These are phyloP conservation scores for Pelargonium nanum DNA, from an alignment of 345 rosid genomes.

Conservation along the genomic window DNA sequence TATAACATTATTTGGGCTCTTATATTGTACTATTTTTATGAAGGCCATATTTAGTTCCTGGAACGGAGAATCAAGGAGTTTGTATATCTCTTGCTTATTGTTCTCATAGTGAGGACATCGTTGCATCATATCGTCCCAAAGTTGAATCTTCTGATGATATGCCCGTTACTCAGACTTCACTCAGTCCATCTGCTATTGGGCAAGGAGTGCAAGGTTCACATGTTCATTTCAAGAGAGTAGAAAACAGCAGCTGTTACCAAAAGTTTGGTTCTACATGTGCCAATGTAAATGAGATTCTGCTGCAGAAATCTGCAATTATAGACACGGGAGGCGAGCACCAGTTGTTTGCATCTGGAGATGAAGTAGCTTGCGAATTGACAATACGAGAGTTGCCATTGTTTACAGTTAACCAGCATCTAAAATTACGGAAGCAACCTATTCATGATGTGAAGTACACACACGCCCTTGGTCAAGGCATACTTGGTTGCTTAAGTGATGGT, in stretches of 20 bases:
- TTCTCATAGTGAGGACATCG: slow-evolving; percentile 38
- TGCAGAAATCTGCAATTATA: slow-evolving; percentile 58
- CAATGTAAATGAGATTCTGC: slow-evolving; percentile 47
- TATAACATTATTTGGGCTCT: slow-evolving; percentile 23
- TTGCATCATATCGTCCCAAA: slow-evolving; percentile 75
- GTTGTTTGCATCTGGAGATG: slow-evolving; percentile 60
- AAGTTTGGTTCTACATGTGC: slow-evolving; percentile 35
- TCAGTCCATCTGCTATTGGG: slow-evolving; percentile 30
- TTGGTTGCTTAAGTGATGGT: slow-evolving; percentile 55
- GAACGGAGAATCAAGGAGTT: slow-evolving; percentile 52
- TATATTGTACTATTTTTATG: slow-evolving; percentile 10
- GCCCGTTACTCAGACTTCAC: slow-evolving; percentile 29
- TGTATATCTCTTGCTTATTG: slow-evolving; percentile 71
- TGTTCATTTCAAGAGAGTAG: slow-evolving; percentile 42
- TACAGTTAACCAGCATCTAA: slow-evolving; percentile 27
- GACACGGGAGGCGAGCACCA: slow-evolving; percentile 26
- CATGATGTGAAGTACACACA: slow-evolving; percentile 47
- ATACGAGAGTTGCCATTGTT: slow-evolving; percentile 66
- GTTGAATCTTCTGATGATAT: slow-evolving; percentile 32
- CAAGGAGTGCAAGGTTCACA: slow-evolving; percentile 45
- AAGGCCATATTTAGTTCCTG: slow-evolving; percentile 54
- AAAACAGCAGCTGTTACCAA: slow-evolving; percentile 23
- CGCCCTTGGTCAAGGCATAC: slow-evolving; percentile 23
- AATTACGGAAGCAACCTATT: slow-evolving; percentile 37
- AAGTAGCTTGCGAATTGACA: slow-evolving; percentile 33